Base-by-base conservation (phyloP, 805 yeast genomes). In the Scheffersomyces ergatensis region DNA sequence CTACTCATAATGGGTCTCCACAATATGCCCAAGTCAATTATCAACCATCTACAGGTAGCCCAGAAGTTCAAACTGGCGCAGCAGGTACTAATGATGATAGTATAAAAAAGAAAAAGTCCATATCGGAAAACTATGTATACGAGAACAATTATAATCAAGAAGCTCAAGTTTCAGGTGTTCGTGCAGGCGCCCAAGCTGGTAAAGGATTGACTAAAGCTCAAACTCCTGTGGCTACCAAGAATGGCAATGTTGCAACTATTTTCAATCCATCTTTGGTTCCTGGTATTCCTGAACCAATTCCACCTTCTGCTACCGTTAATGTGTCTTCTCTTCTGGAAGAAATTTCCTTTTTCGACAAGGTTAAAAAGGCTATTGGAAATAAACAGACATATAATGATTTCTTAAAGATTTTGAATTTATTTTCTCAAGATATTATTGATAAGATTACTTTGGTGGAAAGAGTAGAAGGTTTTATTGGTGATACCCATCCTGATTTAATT, bases 311-410 rank as follows among this genome's bases (percentile, higher is more conserved):
- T 14, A 29, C 58, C 17, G 58, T 80, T 42, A 64, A 80, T 53
- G 62, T 75, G 16, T 76, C 89, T 0, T 79, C 82, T 24, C 65
- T 89, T 40, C 76, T 82, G 46, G 96, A 89, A 54, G 99, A 93
- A 62, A 80, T 93, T 29, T 75, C 82, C 6, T 93, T 93, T 59
- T 93, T 93, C 56, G 98, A 93, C 60, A 85, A 83, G 57, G 96
- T 88, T 25, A 92, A 92, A 67, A 87, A 85, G 58, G 82, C 82
- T 5, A 82, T 93, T 54, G 89, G 89, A 16, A 89, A 87, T 60
- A 90, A 89, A 58, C 95, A 85, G 60, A 78, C 89, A 11, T 93
- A 93, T 63, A 85, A 85, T 51, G 99, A 93, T 67, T 93, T 93
- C 60, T 72, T 93, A 60, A 95, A 95, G 61, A 74, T 92, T 42